Evolutionary conservation across 179 eudicot species (phyloP).

Genomic region (Beta lomatogona): DNA sequence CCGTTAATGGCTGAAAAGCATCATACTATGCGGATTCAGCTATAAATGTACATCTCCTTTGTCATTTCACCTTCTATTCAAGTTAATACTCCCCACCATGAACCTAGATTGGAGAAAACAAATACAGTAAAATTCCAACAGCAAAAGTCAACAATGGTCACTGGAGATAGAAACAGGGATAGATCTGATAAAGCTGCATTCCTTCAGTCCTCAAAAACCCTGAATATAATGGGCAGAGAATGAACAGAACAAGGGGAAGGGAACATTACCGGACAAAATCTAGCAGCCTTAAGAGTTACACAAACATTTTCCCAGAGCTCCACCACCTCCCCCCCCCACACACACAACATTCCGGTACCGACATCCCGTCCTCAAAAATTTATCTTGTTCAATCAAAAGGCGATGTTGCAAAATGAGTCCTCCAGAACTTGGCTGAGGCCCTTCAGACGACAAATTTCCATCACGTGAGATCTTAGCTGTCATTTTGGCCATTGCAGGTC

Average conservation of each 20-base stretch:
- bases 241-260: background rate
- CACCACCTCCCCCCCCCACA: background rate
- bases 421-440: background rate
- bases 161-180: background rate
- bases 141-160: background rate
- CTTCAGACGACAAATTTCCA: background rate
- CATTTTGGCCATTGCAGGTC: constrained; percentile 55
- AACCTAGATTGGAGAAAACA: background rate
- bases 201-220: background rate
- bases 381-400: background rate
- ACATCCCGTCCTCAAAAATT: background rate
- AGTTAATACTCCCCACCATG: background rate
- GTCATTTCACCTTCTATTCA: background rate
- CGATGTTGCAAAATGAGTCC: background rate
- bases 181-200: background rate
- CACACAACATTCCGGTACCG: background rate
- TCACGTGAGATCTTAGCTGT: background rate
- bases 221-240: background rate
- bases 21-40: background rate
- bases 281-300: background rate
- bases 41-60: background rate
- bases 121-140: background rate
- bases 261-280: background rate
- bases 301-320: background rate
- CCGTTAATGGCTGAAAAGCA: background rate